These are phyloP conservation scores for Heimioporus sp. DNA, from an alignment of 768 basidiomycete species.

Conservation along the genomic window DNA sequence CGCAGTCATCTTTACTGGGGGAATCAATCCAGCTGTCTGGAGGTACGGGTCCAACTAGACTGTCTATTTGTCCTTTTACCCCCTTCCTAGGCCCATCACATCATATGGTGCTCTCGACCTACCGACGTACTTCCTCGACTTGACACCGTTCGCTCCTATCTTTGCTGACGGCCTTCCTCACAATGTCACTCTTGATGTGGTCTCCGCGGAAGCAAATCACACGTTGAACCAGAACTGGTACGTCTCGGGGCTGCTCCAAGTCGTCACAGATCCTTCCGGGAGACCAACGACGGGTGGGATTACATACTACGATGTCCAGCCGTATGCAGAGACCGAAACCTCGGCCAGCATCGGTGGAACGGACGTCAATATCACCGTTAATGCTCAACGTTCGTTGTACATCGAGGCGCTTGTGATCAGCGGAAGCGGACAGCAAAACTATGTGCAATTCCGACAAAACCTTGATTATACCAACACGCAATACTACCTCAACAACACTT, in stretches of 20 bases:
- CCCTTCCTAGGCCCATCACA: constrained; percentile 55
- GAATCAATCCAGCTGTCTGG: constrained; percentile 68
- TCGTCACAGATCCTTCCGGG: constrained; percentile 61
- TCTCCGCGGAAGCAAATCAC: constrained; percentile 64
- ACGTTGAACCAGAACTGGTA: constrained; percentile 76
- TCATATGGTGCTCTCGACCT: constrained; percentile 76
- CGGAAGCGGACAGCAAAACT: constrained; percentile 56
- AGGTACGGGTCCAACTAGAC: constrained; percentile 37
- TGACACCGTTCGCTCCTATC: constrained; percentile 74
- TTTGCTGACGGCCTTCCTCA: constrained; percentile 69
- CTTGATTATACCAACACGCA: constrained; percentile 63
- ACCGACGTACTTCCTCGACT: constrained; percentile 74
- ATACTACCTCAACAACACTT: constrained; percentile 49
- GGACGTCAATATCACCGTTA: constrained; percentile 61
- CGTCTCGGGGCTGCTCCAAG: constrained; percentile 67
- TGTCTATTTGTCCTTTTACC: background rate
- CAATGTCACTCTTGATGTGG: constrained; percentile 69
- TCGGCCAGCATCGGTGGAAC: constrained; percentile 42
- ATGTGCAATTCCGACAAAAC: constrained; percentile 61
- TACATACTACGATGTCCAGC: constrained; percentile 52
- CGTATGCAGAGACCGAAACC: constrained; percentile 52
- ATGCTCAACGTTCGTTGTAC: constrained; percentile 52
- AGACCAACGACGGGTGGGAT: constrained; percentile 69
- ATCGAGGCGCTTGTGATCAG: constrained; percentile 61
- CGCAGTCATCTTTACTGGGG: constrained; percentile 69